Base-by-base conservation (phyloP, 257 asterid species). In the Eustoma russellianum region DNA sequence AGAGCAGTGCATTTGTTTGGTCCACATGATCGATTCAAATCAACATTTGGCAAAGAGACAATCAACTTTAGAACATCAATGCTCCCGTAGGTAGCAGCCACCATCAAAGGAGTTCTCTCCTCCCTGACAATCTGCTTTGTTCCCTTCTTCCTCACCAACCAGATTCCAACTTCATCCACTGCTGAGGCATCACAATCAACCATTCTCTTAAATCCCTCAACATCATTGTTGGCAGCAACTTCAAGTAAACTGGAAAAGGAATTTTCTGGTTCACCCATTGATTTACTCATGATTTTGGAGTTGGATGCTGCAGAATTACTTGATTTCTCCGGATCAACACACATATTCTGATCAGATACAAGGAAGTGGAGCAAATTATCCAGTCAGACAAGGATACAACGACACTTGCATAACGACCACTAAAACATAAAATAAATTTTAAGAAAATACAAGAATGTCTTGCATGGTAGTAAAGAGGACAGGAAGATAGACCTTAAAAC, bases 101-200 rank as follows among this genome's bases (percentile, higher is more conserved):
- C 97, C 98, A 91, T 91, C 63, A 91, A 54, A 3, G 95, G 93
- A 15, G 94, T 91, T 52, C 94, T 77, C 41, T 84, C 83, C 64
- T 87, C 95, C 52, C 64, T 74, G 13, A 67, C 69, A 40, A 87
- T 83, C 62, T 75, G 85, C 71, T 77, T 84, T 5, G 90, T 67
- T 2, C 84, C 96, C 67, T 63, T 81, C 73, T 67, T 81, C 6
- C 97, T 83, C 33, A 79, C 86, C 53, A 76, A 76, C 98, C 98
- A 91, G 51, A 66, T 77, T 30, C 89, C 94, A 67, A 70, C 71
- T 68, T 81, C 92, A 41, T 87, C 93, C n/a, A 91, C 69, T 34
- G 71, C 75, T 5, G 88, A 82, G 46, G 85, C 70, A 68, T 83
- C 94, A n/a, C 67, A 74, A 63, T 85, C 97, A 30, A 90, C 73